phyloP scores from a whole-genome alignment of 2,329 filamentous ascomycete species.

The Epicoccum nigrum region DNA sequence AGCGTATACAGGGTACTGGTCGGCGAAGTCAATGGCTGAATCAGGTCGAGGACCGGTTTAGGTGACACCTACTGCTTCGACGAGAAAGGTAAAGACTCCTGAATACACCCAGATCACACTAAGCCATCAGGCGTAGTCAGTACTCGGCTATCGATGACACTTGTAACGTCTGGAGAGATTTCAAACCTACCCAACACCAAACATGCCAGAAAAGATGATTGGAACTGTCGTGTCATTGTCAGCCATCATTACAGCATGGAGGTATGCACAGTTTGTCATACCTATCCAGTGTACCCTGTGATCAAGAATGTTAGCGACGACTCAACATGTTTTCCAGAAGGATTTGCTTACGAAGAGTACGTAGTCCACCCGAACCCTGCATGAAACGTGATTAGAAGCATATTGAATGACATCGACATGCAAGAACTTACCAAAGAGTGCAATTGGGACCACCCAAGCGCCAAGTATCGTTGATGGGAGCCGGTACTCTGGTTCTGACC shows the following conservation, averaged over 20 bases:
- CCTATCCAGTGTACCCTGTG: slow-evolving; percentile 58
- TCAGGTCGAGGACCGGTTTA: slow-evolving; percentile 29
- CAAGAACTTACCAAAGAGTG: slow-evolving; percentile 72
- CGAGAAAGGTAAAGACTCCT: slow-evolving; percentile 87
- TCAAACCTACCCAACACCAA: slow-evolving; percentile 51
- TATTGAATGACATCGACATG: slow-evolving; percentile 29
- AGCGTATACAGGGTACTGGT: slow-evolving; percentile 57
- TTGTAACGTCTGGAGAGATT: slow-evolving; percentile 20
- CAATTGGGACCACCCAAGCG: slow-evolving; percentile 77
- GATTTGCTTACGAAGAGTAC: slow-evolving; percentile 74
- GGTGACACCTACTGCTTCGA: slow-evolving; percentile 59
- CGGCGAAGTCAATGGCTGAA: slow-evolving; percentile 31
- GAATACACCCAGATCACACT: slow-evolving; percentile 80
- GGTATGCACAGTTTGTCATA: slow-evolving; percentile 40
- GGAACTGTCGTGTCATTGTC: slow-evolving; percentile 51
- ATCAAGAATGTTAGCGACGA: slow-evolving; percentile 34
- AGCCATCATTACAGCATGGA: slow-evolving; percentile 39
- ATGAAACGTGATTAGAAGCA: slow-evolving; percentile 36
- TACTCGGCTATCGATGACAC: slow-evolving; percentile 33
- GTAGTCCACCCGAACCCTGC: slow-evolving; percentile 81
- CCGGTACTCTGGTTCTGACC: slow-evolving; percentile 84
- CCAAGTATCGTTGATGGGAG: slow-evolving; percentile 72
- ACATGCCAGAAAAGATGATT: slow-evolving; percentile 56
- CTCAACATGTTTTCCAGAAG: slow-evolving; percentile 56
- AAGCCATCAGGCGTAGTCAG: slow-evolving; percentile 36